Percentiles rank a stretch among this genome's conserved stretches.
Conservation (phyloP, 495 filamentous ascomycete genomes). For the Xylaria palmicola region DNA sequence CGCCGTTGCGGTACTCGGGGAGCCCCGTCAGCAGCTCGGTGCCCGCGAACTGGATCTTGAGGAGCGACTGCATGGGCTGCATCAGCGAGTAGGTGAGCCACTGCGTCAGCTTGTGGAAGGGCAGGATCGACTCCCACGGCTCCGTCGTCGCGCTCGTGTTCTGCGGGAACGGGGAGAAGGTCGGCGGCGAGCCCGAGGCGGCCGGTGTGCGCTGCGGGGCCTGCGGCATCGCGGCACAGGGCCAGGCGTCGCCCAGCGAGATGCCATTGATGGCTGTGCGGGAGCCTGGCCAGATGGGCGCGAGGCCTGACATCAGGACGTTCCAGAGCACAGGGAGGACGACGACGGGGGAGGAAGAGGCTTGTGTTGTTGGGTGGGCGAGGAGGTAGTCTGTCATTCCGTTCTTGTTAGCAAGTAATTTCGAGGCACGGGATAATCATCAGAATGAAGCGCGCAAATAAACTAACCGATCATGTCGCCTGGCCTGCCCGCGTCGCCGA, state of each 20-base stretch:
- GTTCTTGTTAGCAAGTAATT: not conserved
- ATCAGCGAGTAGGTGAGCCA: slow-evolving; percentile 89
- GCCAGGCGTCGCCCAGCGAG: slow-evolving; percentile 93
- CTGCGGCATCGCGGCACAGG: slow-evolving; percentile 74
- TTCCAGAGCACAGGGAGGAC: slow-evolving; percentile 90
- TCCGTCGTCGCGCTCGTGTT: slow-evolving; percentile 45
- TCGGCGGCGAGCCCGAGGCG: slow-evolving; percentile 35
- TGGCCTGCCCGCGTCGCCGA: slow-evolving; percentile 80
- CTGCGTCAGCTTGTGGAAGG: slow-evolving; percentile 90
- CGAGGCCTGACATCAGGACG: slow-evolving; percentile 82
- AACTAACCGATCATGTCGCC: slow-evolving; percentile 90
- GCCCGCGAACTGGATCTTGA: slow-evolving; percentile 75
- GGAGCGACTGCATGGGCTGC: slow-evolving; percentile 78
- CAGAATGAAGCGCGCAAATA: not conserved
- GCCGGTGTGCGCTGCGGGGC: slow-evolving; percentile 43
- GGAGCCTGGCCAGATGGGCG: slow-evolving; percentile 84
- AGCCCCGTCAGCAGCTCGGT: slow-evolving; percentile 77
- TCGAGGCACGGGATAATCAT: too few relatives aligned
- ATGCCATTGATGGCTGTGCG: slow-evolving; percentile 86
- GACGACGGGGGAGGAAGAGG: slow-evolving; percentile 82
- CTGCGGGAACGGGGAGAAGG: slow-evolving; percentile 46
- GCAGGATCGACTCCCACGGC: slow-evolving; percentile 90
- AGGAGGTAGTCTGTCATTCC: slow-evolving; percentile 74
- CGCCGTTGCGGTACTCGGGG: slow-evolving; percentile 86
- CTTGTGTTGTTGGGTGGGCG: slow-evolving; percentile 83